These are phyloP conservation scores for Fragilaria radians DNA, from an alignment of 108 stramenopile species.

Conservation along the genomic window DNA sequence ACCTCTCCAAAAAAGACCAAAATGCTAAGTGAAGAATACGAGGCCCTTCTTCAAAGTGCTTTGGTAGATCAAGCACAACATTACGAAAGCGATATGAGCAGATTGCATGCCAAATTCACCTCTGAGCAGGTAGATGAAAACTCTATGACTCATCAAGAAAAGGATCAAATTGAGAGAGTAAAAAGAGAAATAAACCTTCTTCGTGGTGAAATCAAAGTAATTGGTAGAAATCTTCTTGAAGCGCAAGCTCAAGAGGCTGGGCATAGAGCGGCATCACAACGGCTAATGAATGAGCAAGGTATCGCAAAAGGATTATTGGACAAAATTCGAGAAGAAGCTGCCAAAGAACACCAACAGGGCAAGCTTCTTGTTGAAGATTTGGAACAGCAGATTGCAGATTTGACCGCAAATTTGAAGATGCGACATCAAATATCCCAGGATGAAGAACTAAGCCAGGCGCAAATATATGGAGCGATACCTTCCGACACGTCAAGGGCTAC, in stretches of 20 bases:
- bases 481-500: background rate
- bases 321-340: constrained; percentile 57
- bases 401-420: constrained; percentile 70
- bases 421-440: constrained; percentile 54
- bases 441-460: constrained; percentile 61
- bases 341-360: constrained; percentile 33
- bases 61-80: constrained; percentile 86
- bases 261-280: constrained; percentile 46
- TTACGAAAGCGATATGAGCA: constrained; percentile 74
- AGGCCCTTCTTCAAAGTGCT: constrained; percentile 80
- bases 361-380: constrained; percentile 59
- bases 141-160: constrained; percentile 45
- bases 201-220: constrained; percentile 33
- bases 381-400: constrained; percentile 75
- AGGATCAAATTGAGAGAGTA: constrained; percentile 46
- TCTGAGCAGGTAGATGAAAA: constrained; percentile 34
- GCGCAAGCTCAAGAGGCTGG: constrained; percentile 65
- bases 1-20: constrained; percentile 65
- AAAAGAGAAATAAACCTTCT: constrained; percentile 33
- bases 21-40: constrained; percentile 85
- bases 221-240: constrained; percentile 43
- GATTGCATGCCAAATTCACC: constrained; percentile 55
- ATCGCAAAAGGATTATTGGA: constrained; percentile 59
- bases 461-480: constrained; percentile 57
- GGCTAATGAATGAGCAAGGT: constrained; percentile 62